A percentile compares a stretch with the other conserved stretches of the same genome.
These are phyloP conservation scores for Komagataella phaffii DNA, from an alignment of 805 yeast species.

Conservation along the genomic window DNA sequence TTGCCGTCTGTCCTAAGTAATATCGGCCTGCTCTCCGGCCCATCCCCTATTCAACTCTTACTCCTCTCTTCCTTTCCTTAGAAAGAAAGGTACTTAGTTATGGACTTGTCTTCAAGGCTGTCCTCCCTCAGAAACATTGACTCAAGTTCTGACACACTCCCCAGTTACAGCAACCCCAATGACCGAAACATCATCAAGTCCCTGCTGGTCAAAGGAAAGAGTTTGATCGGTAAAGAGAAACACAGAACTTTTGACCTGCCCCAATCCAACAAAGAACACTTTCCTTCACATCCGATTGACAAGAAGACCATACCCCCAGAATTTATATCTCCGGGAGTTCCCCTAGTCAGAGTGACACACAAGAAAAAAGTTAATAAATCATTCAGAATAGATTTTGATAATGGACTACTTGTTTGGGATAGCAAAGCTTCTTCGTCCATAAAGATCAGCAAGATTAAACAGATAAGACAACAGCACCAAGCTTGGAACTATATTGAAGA, in stretches of 20 bases:
- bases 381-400: slow-evolving; percentile 40
- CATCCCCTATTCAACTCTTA: background rate
- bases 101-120: background rate
- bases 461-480: slow-evolving; percentile 47
- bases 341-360: slow-evolving; percentile 56
- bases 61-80: background rate
- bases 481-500: slow-evolving; percentile 84
- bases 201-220: background rate
- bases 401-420: slow-evolving; percentile 47
- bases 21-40: background rate
- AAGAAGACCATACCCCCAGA: slow-evolving; percentile 27
- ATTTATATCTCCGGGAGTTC: slow-evolving; percentile 42
- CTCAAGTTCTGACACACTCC: background rate
- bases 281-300: slow-evolving; percentile 8
- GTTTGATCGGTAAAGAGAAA: background rate
- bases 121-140: background rate
- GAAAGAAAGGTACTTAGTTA: background rate
- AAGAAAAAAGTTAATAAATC: slow-evolving; percentile 48
- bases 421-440: slow-evolving; percentile 29
- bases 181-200: background rate
- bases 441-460: slow-evolving; percentile 49
- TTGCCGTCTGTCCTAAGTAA: background rate
- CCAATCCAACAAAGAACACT: background rate
- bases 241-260: background rate
- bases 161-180: background rate